phyloP scores from a whole-genome alignment of 192 early-diverging fungal species.

The Funneliformis mosseae region DNA sequence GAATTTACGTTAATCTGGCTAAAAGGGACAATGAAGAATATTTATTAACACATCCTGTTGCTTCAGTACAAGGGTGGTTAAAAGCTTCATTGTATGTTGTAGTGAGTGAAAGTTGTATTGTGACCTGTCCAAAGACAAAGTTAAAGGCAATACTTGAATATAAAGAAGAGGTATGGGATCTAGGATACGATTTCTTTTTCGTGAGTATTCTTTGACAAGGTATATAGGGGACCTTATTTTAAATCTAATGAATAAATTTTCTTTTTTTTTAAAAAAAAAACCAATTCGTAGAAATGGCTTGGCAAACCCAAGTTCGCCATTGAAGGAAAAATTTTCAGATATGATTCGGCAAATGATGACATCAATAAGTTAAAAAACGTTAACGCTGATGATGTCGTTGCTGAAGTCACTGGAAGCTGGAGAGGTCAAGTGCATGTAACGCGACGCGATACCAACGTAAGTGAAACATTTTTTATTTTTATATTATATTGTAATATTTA shows the following conservation, averaged over 20 bases:
- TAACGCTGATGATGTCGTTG: conserved; percentile 54
- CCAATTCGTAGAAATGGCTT: conserved; percentile 61
- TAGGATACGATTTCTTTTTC: background rate
- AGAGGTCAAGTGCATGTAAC: conserved; percentile 55
- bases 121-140: conserved; percentile 65
- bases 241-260: background rate
- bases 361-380: conserved; percentile 57
- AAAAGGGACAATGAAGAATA: conserved; percentile 67
- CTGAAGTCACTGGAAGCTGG: conserved; percentile 67
- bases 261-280: background rate
- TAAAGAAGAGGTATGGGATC: conserved; percentile 61
- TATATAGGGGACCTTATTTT: background rate
- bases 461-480: conserved; percentile 15
- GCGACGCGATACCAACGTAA: conserved; percentile 29
- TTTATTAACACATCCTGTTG: conserved; percentile 64
- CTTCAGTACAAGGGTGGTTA: conserved; percentile 69
- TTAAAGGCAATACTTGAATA: conserved; percentile 67
- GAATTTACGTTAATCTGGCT: conserved; percentile 64
- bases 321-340: conserved; percentile 67
- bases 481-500: background rate
- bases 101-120: conserved; percentile 58
- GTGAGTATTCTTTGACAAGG: no score
- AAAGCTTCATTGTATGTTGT: conserved; percentile 64
- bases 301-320: conserved; percentile 68
- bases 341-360: conserved; percentile 50